A percentile compares a stretch with the other conserved stretches of the same genome.
Conservation (phyloP, 345 rosid species). For the Iberis pinnata region DNA sequence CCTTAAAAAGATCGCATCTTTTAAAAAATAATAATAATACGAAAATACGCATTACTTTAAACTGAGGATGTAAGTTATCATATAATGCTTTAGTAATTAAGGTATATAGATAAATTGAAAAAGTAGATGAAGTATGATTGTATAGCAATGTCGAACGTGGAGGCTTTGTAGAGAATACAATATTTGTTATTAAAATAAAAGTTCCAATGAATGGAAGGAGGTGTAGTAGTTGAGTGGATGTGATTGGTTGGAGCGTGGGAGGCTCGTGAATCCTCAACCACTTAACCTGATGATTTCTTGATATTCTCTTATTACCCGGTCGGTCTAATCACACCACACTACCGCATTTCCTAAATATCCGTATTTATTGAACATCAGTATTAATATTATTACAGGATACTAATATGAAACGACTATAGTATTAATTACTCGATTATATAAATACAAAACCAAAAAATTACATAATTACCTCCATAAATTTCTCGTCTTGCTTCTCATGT, state of each 20-base stretch:
- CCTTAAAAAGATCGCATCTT: conserved; percentile 22
- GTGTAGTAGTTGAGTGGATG: conserved; percentile 16
- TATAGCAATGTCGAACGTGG: conserved; percentile 15
- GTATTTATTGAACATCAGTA: background rate
- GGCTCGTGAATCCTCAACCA: conserved; percentile 35
- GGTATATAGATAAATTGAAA: background rate
- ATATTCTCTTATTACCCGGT: conserved; percentile 4
- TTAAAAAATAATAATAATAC: background rate
- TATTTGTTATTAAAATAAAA: background rate
- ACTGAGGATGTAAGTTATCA: too few relatives aligned
- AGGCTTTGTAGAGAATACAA: conserved; percentile 12
- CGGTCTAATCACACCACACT: conserved; percentile 5
- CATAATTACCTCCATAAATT: too few relatives aligned
- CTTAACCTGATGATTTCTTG: background rate
- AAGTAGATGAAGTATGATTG: background rate
- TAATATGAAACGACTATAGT: too few relatives aligned
- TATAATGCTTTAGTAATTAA: too few relatives aligned
- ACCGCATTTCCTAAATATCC: background rate
- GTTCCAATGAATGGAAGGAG: conserved; percentile 15
- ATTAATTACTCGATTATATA: too few relatives aligned
- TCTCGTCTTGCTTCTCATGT: too few relatives aligned
- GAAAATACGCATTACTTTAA: too few relatives aligned
- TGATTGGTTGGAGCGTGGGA: conserved; percentile 27
- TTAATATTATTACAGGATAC: too few relatives aligned
- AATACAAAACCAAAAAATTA: too few relatives aligned